Conservation (phyloP, 2,329 filamentous ascomycete species). For the Pseudopithomyces chartarum region DNA sequence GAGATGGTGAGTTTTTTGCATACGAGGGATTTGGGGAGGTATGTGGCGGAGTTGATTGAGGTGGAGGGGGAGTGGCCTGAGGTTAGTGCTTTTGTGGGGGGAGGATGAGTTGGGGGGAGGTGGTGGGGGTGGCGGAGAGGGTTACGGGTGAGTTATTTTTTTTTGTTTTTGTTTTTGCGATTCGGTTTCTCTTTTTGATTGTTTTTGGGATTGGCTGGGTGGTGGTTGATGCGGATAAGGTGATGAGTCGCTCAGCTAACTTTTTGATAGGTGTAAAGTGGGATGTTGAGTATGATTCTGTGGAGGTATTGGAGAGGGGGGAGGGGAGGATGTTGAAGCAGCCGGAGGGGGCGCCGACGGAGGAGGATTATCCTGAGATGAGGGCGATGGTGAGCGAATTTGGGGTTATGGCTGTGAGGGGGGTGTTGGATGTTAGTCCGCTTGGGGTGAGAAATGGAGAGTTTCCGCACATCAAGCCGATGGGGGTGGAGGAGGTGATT, state of each 20-base stretch:
- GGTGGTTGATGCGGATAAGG: too few relatives aligned
- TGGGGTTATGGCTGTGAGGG: constrained; percentile 13
- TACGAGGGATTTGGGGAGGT: constrained; percentile 22
- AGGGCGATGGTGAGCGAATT: constrained; percentile 8
- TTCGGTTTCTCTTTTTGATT: too few relatives aligned
- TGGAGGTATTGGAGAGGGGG: constrained; percentile 10
- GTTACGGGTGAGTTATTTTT: constrained; percentile 37
- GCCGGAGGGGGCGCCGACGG: constrained; percentile 8
- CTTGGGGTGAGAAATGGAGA: constrained; percentile 13
- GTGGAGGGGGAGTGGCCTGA: constrained; percentile 40
- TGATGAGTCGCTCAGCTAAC: too few relatives aligned
- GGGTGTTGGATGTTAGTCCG: constrained; percentile 11
- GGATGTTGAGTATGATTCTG: constrained; percentile 14
- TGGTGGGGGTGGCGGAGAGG: constrained; percentile 51
- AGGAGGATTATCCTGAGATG: constrained; percentile 7
- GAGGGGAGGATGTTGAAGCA: constrained; percentile 16
- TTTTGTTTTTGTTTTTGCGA: not conserved
- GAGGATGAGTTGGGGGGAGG: constrained; percentile 53
- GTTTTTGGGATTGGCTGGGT: not conserved
- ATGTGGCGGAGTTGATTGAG: constrained; percentile 16
- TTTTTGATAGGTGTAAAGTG: constrained; percentile 11
- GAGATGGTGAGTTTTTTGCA: constrained; percentile 14
- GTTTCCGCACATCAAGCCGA: constrained; percentile 15
- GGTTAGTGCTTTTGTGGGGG: constrained; percentile 43
- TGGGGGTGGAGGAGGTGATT: constrained; percentile 12